Evolutionary conservation across 306 rosid genomes (phyloP).

Genomic region (Inga oerstediana): DNA sequence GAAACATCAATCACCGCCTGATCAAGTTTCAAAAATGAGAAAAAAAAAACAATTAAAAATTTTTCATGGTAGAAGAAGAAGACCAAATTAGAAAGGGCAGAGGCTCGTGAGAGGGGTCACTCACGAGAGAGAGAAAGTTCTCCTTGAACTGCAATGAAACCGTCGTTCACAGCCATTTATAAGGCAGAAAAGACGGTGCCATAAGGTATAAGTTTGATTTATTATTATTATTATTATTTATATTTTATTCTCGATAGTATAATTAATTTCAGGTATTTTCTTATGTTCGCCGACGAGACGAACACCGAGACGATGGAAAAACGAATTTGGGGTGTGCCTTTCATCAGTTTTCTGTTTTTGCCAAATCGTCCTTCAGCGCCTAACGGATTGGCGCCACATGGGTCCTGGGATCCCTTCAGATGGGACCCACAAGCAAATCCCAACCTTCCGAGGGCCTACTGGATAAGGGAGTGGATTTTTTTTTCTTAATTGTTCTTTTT

Average conservation of each 20-base stretch:
- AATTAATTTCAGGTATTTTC: background rate
- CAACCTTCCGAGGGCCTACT: background rate
- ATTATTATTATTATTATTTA: background rate
- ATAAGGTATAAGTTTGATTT: background rate
- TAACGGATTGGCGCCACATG: constrained; percentile 43
- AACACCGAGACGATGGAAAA: constrained; percentile 3
- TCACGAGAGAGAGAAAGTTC: constrained; percentile 18
- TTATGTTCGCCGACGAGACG: background rate
- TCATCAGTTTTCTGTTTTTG: background rate
- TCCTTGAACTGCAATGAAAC: constrained; percentile 36
- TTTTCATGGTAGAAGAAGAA: constrained; percentile 28
- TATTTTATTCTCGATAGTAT: background rate
- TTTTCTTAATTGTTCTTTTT: too few relatives aligned
- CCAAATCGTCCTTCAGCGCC: constrained; percentile 9
- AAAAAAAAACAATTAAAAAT: constrained; percentile 28
- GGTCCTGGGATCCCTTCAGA: background rate
- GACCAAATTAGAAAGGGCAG: constrained; percentile 5
- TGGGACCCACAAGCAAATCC: constrained; percentile 27
- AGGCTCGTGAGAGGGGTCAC: constrained; percentile 61
- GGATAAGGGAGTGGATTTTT: background rate
- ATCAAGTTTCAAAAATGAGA: constrained; percentile 14
- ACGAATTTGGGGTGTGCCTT: background rate
- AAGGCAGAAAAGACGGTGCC: constrained; percentile 33
- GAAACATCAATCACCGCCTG: constrained; percentile 47
- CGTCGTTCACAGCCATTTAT: constrained; percentile 43